Evolutionary conservation across 495 filamentous ascomycete species (phyloP).

Genomic region (Talaromyces stipitatus): DNA sequence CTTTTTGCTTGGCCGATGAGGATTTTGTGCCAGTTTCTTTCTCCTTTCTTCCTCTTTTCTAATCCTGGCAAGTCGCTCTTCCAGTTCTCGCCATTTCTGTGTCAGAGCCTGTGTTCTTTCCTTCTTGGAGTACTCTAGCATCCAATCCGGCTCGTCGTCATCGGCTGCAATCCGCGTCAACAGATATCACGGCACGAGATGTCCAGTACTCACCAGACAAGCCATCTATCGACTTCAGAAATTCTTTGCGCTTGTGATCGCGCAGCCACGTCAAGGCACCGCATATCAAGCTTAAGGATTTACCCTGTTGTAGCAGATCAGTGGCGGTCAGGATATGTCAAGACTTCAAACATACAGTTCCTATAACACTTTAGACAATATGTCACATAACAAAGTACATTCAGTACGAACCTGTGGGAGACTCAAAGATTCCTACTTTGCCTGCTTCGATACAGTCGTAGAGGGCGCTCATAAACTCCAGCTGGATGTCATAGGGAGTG

Average conservation of each 20-base stretch:
- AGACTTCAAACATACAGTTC: constrained; percentile 25
- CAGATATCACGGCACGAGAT: neutral
- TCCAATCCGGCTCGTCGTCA: constrained; percentile 81
- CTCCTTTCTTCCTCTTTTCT: constrained; percentile 59
- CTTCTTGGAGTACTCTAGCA: constrained; percentile 64
- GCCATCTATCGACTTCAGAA: constrained; percentile 44
- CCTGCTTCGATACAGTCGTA: constrained; percentile 77
- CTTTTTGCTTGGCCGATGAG: constrained; percentile 42
- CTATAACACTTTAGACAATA: constrained; percentile 16
- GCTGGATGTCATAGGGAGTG: constrained; percentile 83
- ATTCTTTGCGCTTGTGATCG: constrained; percentile 62
- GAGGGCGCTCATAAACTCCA: constrained; percentile 79
- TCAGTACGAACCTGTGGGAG: constrained; percentile 62
- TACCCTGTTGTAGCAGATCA: constrained; percentile 53
- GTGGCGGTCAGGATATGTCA: neutral
- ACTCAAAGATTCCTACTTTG: constrained; percentile 85
- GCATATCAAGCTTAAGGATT: constrained; percentile 94
- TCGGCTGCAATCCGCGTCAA: constrained; percentile 26
- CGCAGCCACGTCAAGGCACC: constrained; percentile 89
- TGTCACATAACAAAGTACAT: neutral
- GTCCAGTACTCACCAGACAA: constrained; percentile 20
- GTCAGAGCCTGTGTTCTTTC: constrained; percentile 61
- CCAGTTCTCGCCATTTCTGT: constrained; percentile 60
- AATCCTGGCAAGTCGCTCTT: constrained; percentile 59
- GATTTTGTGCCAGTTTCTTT: constrained; percentile 39